A percentile compares a stretch with the other conserved stretches of the same genome.
Evolutionary conservation across 2,329 filamentous ascomycete species (phyloP).

Genomic region (Plenodomus lindquistii): DNA sequence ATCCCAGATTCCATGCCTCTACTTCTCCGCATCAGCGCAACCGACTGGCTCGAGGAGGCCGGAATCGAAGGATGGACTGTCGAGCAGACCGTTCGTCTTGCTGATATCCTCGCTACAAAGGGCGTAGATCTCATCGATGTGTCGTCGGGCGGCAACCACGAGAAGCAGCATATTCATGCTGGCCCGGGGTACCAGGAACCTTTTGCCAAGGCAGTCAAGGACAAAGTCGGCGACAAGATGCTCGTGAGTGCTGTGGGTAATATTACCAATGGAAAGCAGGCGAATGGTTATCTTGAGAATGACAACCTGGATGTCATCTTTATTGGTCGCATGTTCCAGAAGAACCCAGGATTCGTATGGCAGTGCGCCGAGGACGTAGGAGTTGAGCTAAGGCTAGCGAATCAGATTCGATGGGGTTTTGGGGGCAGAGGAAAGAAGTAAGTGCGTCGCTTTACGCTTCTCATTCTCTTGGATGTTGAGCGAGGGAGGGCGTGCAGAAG

Average conservation of each 20-base stretch:
- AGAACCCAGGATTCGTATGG: slow-evolving; percentile 79
- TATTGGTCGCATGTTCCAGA: slow-evolving; percentile 75
- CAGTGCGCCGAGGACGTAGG: slow-evolving; percentile 72
- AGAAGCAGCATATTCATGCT: slow-evolving; percentile 61
- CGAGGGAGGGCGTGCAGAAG: not conserved
- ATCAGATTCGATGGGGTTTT: slow-evolving; percentile 69
- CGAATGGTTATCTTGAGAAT: slow-evolving; percentile 46
- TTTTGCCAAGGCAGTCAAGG: slow-evolving; percentile 72
- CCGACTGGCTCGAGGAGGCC: slow-evolving; percentile 72
- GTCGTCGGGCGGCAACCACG: slow-evolving; percentile 73
- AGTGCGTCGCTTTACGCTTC: slow-evolving; percentile 14
- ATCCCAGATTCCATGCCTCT: slow-evolving; percentile 72
- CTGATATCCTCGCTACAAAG: slow-evolving; percentile 66
- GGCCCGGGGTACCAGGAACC: slow-evolving; percentile 74
- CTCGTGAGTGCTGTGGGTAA: slow-evolving; percentile 75
- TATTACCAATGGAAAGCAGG: slow-evolving; percentile 71
- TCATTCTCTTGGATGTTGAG: not conserved
- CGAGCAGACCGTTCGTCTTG: slow-evolving; percentile 66
- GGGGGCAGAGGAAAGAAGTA: slow-evolving; percentile 51
- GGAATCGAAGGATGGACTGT: slow-evolving; percentile 67
- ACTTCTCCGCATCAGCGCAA: slow-evolving; percentile 73
- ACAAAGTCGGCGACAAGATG: slow-evolving; percentile 71
- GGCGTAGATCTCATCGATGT: slow-evolving; percentile 87
- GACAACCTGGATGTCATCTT: slow-evolving; percentile 68
- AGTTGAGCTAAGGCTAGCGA: slow-evolving; percentile 71